A percentile compares a stretch with the other conserved stretches of the same genome.
Evolutionary conservation across 208 protist genomes (phyloP).

Genomic region (Acanthamoeba castellanii): DNA sequence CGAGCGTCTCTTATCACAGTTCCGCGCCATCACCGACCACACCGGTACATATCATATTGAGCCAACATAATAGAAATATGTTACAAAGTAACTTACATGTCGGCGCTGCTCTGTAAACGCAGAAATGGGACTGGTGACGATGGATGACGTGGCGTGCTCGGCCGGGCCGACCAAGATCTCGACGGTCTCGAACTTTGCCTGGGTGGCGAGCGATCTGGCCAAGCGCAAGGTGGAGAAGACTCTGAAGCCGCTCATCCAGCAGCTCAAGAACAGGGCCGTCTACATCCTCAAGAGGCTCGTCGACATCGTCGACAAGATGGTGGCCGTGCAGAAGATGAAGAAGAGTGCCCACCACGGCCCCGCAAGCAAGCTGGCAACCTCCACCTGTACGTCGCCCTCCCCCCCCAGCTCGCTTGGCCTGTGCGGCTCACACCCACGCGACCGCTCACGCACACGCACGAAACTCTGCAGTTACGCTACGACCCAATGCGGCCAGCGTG

Average conservation of each 20-base stretch:
- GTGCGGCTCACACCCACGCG: too few relatives aligned
- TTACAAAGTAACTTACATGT: too few relatives aligned
- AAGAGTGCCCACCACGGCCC: not conserved
- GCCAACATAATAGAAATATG: not conserved
- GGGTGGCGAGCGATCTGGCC: slow-evolving; percentile 50
- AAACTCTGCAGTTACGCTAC: not conserved
- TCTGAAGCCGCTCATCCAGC: slow-evolving; percentile 24
- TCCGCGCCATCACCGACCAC: slow-evolving; percentile 42
- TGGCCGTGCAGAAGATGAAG: slow-evolving; percentile 10
- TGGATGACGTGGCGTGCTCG: slow-evolving; percentile 52
- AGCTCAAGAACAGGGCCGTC: slow-evolving; percentile 13
- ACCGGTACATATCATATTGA: not conserved
- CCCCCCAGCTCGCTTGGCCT: not conserved
- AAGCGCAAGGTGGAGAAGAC: slow-evolving; percentile 40
- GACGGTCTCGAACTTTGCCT: slow-evolving; percentile 31
- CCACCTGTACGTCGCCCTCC: not conserved
- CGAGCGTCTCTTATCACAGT: slow-evolving; percentile 61
- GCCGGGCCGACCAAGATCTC: slow-evolving; percentile 29
- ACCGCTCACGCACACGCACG: too few relatives aligned
- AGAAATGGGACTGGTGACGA: slow-evolving; percentile 54
- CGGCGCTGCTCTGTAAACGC: not conserved
- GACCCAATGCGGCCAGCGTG: not conserved
- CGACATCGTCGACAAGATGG: slow-evolving; percentile 53
- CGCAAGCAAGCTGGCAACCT: not conserved
- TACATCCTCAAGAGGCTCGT: slow-evolving; percentile 21